Evolutionary conservation across 805 yeast species (phyloP).

Genomic region (Alloascoidea africana): DNA sequence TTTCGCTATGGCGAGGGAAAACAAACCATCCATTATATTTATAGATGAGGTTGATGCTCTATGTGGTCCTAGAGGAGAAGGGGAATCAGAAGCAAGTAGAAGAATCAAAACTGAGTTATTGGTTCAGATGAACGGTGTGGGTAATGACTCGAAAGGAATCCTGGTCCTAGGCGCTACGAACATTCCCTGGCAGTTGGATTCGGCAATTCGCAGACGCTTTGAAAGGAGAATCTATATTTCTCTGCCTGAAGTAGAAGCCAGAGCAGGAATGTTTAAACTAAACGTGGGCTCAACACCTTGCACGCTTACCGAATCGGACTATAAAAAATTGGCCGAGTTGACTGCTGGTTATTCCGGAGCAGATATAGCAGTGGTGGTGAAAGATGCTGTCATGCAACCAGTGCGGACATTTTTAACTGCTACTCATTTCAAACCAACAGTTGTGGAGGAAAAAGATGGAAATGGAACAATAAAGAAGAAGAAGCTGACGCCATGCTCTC

Average conservation of each 20-base stretch:
- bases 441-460: conserved; percentile 23
- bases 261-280: conserved; percentile 86
- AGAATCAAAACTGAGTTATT: conserved; percentile 91
- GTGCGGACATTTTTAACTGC: conserved; percentile 91
- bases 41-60: conserved; percentile 97
- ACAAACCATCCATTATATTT: conserved; percentile 88
- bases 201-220: conserved; percentile 93
- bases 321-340: conserved; percentile 69
- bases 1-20: conserved; percentile 92
- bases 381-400: conserved; percentile 97
- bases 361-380: conserved; percentile 90
- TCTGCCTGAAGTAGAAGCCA: conserved; percentile 84
- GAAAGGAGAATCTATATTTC: conserved; percentile 92
- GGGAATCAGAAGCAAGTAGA: conserved; percentile 91
- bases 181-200: conserved; percentile 97
- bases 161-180: conserved; percentile 94
- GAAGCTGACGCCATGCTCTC: conserved; percentile 84
- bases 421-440: conserved; percentile 72
- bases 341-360: conserved; percentile 97
- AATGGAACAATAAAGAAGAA: conserved; percentile 16
- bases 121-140: conserved; percentile 99
- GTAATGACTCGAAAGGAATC: conserved; percentile 86
- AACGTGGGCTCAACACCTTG: conserved; percentile 89
- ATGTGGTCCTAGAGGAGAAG: conserved; percentile 97
- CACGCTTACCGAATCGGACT: conserved; percentile 56